These are phyloP conservation scores for Cadophora sp. DNA, from an alignment of 2,329 filamentous ascomycete genomes.

Conservation along the genomic window DNA sequence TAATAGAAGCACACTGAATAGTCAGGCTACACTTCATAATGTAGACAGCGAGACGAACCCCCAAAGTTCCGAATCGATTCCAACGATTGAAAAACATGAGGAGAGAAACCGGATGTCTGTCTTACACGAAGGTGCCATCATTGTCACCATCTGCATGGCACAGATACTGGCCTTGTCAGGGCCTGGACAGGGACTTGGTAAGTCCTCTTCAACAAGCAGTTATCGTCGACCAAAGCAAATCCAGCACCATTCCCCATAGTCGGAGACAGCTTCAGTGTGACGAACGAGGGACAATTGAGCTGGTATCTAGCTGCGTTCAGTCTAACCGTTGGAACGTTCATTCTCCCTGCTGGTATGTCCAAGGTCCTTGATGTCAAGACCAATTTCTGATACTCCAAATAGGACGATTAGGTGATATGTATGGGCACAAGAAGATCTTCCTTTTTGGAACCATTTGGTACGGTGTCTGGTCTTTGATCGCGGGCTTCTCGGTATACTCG, in stretches of 20 bases:
- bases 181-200: conserved; percentile 48
- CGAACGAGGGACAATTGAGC: conserved; percentile 52
- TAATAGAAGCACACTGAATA: background rate
- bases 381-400: background rate
- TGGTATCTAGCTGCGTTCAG: conserved; percentile 66
- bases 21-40: background rate
- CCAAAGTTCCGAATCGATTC: background rate
- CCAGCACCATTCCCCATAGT: conserved; percentile 54
- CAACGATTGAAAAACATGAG: background rate
- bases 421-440: conserved; percentile 57
- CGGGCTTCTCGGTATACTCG: conserved; percentile 32
- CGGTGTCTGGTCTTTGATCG: conserved; percentile 34
- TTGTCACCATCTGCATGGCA: conserved; percentile 52
- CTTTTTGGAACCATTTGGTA: conserved; percentile 52
- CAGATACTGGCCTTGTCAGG: conserved; percentile 55
- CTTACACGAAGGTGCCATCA: conserved; percentile 47
- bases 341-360: conserved; percentile 53
- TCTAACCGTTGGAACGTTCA: conserved; percentile 59
- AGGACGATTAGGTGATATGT: conserved; percentile 55
- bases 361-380: background rate
- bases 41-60: background rate
- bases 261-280: conserved; percentile 52
- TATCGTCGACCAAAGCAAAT: background rate
- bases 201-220: background rate
- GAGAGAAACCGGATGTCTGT: conserved; percentile 15